phyloP scores from a whole-genome alignment of 2,329 filamentous ascomycete species.

The Paraconiothyrium sp. region DNA sequence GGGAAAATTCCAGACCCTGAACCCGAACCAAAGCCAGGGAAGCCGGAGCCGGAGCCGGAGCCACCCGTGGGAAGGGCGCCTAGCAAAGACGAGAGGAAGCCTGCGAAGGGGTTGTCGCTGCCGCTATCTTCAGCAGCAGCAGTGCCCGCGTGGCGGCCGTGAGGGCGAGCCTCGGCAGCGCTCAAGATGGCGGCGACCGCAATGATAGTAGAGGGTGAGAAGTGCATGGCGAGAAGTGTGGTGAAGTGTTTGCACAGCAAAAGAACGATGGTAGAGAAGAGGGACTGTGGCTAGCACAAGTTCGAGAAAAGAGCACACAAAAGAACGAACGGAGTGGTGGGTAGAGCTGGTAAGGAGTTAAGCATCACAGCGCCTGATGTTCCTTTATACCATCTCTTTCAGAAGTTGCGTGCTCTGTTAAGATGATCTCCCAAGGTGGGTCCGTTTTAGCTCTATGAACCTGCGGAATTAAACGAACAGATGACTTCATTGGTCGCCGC shows the following conservation, averaged over 20 bases:
- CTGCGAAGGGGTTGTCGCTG: not conserved
- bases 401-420: not conserved
- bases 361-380: not conserved
- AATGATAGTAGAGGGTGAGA: conserved; percentile 33
- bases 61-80: not conserved
- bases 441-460: not conserved
- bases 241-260: conserved; percentile 32
- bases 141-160: not conserved
- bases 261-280: conserved; percentile 25
- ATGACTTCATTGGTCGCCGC: not conserved
- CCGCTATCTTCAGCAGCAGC: not conserved
- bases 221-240: conserved; percentile 29
- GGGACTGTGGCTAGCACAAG: conserved; percentile 31
- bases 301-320: conserved; percentile 19
- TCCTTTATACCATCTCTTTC: conserved; percentile 24
- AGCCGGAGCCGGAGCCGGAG: not conserved
- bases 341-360: conserved; percentile 22
- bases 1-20: not conserved
- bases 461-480: not conserved
- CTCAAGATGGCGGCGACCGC: conserved; percentile 31
- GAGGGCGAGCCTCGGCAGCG: conserved; percentile 29
- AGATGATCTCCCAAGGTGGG: not conserved
- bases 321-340: conserved; percentile 20
- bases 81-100: conserved; percentile 4
- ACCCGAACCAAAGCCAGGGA: conserved; percentile 4